Evolutionary conservation across 352 stramenopile species (phyloP).

Genomic region (Plasmopara muralis): DNA sequence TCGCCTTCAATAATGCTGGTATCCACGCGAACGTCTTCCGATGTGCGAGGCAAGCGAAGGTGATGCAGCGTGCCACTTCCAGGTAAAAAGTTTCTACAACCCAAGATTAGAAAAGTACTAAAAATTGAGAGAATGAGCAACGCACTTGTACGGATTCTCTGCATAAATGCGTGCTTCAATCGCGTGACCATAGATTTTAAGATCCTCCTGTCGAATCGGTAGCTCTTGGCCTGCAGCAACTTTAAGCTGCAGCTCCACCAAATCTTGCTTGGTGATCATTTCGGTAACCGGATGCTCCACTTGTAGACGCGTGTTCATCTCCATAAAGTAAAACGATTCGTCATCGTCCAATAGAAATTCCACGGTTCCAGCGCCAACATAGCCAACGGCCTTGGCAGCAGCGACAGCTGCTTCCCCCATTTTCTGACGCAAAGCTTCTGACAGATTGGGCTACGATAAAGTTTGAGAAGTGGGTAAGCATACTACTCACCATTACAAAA

Average conservation of each 20-base stretch:
- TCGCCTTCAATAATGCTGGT: constrained; percentile 86
- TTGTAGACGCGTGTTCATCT: constrained; percentile 96
- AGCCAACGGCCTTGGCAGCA: constrained; percentile 86
- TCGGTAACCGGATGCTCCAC: constrained; percentile 91
- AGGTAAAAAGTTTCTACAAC: constrained; percentile 82
- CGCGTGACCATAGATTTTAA: constrained; percentile 85
- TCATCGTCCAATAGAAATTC: constrained; percentile 91
- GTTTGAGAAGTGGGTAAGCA: not conserved
- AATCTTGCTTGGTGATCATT: constrained; percentile 83
- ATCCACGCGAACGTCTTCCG: constrained; percentile 81
- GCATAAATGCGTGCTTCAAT: constrained; percentile 93
- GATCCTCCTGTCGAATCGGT: constrained; percentile 82
- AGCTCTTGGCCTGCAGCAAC: constrained; percentile 89
- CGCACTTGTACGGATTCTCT: constrained; percentile 88
- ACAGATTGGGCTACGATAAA: constrained; percentile 58
- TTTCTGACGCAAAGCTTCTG: constrained; percentile 67
- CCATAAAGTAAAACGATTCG: constrained; percentile 93
- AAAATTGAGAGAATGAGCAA: not conserved
- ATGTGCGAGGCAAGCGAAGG: constrained; percentile 63
- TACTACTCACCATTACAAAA: not conserved
- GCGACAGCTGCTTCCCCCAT: constrained; percentile 87
- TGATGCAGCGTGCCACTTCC: constrained; percentile 84
- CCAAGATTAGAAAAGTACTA: constrained; percentile 6
- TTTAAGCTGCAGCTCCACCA: constrained; percentile 93
- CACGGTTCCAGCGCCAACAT: constrained; percentile 90